Conservation (phyloP, 257 asterid genomes). For the Solanum habrochaites region DNA sequence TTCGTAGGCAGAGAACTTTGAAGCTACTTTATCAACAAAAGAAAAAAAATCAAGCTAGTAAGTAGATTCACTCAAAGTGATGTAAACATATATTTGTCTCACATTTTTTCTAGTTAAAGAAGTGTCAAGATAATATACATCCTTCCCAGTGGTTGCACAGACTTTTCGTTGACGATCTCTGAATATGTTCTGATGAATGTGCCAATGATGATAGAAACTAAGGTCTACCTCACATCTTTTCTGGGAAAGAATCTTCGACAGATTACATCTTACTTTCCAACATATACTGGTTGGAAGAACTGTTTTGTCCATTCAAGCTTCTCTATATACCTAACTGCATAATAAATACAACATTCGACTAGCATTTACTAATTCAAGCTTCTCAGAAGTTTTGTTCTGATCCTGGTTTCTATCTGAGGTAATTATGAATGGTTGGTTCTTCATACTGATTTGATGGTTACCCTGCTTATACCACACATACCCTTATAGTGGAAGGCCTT, state of each 20-base stretch:
- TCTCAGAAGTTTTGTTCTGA: not conserved
- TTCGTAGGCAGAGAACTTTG: not conserved
- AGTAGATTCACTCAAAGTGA: not conserved
- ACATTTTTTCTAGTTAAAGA: not conserved
- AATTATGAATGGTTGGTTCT: not conserved
- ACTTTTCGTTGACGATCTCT: not conserved
- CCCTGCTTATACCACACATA: constrained; percentile 59
- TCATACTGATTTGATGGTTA: not conserved
- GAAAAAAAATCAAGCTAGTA: not conserved
- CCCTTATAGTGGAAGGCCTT: constrained; percentile 61
- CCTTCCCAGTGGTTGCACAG: not conserved
- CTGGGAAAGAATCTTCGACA: not conserved
- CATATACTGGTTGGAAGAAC: not conserved
- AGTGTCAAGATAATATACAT: not conserved
- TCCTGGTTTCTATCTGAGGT: not conserved
- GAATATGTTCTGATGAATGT: not conserved
- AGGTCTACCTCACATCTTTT: not conserved
- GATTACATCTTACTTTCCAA: not conserved
- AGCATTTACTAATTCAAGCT: not conserved
- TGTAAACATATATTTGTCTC: not conserved
- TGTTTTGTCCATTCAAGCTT: not conserved
- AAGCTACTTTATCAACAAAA: not conserved
- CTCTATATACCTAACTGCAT: not conserved
- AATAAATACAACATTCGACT: not conserved
- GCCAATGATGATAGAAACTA: not conserved